These are phyloP conservation scores for Eimeria maxima DNA, from an alignment of 169 alveolate species.

Conservation along the genomic window DNA sequence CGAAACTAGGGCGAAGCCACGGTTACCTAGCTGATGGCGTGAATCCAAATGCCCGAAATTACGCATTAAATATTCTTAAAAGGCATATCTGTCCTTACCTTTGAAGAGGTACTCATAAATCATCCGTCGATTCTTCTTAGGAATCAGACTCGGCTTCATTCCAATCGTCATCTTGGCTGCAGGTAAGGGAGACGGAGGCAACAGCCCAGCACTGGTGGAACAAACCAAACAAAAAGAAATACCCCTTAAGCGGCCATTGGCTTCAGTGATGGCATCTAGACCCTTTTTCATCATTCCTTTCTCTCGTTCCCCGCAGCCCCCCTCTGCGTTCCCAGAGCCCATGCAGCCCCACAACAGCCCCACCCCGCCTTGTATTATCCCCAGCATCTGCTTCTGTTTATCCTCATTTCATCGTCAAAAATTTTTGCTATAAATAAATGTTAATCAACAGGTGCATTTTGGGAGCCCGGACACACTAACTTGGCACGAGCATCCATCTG, in stretches of 20 bases:
- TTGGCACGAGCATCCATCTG: not conserved
- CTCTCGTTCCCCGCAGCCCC: constrained; percentile 1
- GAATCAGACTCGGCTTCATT: constrained; percentile 78
- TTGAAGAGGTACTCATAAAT: constrained; percentile 84
- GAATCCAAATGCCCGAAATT: not conserved
- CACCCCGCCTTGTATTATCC: not conserved
- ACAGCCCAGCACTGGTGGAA: constrained; percentile 35
- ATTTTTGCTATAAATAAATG: not conserved
- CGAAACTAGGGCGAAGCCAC: not conserved
- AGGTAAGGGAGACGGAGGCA: not conserved
- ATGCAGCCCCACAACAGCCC: constrained; percentile 41
- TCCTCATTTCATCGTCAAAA: not conserved
- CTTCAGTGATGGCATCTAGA: not conserved
- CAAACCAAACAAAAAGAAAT: constrained; percentile 40
- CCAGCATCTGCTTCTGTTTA: not conserved
- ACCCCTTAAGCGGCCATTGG: constrained; percentile 70
- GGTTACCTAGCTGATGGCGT: not conserved
- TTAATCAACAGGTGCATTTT: not conserved
- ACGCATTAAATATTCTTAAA: not conserved
- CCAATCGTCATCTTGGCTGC: constrained; percentile 80
- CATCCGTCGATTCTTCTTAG: constrained; percentile 79
- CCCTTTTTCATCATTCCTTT: not conserved
- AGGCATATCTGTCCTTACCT: not conserved
- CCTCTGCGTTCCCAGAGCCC: not conserved
- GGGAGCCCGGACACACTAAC: not conserved